Base-by-base conservation (phyloP, 371 early-diverging fungal genomes). In the Capillidium heterosporum region DNA sequence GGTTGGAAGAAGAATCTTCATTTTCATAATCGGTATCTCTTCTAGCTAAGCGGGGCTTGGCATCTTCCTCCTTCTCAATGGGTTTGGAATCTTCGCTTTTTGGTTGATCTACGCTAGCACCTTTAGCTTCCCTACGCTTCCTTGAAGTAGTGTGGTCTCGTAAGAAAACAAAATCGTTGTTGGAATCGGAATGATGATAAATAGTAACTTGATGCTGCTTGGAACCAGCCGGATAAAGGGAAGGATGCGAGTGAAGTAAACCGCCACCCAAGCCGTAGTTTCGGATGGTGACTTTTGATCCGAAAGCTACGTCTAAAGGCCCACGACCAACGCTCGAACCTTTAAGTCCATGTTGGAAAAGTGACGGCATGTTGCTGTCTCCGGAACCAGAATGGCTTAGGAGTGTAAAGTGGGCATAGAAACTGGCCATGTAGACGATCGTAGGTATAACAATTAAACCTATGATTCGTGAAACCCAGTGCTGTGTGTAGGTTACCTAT, bases 121-220 rank as follows among this genome's bases (percentile, higher is more conserved):
- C 28, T 13, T 21, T 29, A 13, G 1, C 19, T 28, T 35, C 1
- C 2, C 15, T 23, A n/a, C 57, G 48, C 23, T 41, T 42, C 5
- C 23, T 1, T 10, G 51, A 50, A 21, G 26, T 7, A 15, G 40
- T 31, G 27, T 53, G 53, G 44, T 8, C 24, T 41, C 55, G 41
- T 28, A 39, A 56, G 32, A 97, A 67, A 11, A 79, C 60, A 92
- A 96, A 99, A 53, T 93, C 76, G 68, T 99, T 99, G 72, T 99
- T 99, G 51, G 64, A 62, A 70, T 99, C 99, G 63, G 91, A 92
- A 70, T 98, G 94, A 53, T 85, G 85, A 67, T 99, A 99, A 53
- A 87, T 85, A 0, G 99, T 99, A n/a, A 99, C 82, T 68, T 99
- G 98, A 63, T 99, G 96, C 64, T 91, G 95, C 51, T 84, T 80